Evolutionary conservation across 2,329 filamentous ascomycete genomes (phyloP).

Genomic region (Microdochium trichocladiopsis): DNA sequence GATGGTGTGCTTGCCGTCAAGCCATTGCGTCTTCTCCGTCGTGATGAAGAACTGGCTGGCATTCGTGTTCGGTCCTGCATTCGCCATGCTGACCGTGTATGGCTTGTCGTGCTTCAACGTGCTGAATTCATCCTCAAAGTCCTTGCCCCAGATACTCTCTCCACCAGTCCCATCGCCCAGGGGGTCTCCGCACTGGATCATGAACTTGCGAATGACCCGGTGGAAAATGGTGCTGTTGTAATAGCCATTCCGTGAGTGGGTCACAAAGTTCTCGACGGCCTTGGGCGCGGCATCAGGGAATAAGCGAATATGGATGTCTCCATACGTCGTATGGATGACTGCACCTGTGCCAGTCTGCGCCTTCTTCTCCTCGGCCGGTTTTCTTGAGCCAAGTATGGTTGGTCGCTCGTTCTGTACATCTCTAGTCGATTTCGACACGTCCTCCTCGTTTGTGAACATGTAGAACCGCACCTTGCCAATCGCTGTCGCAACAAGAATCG

Average conservation of each 20-base stretch:
- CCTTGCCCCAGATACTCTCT: constrained; percentile 86
- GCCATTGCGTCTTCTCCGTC: constrained; percentile 92
- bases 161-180: constrained; percentile 84
- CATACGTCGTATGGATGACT: constrained; percentile 84
- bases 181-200: constrained; percentile 87
- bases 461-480: constrained; percentile 90
- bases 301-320: constrained; percentile 87
- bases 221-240: constrained; percentile 99
- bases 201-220: constrained; percentile 94
- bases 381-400: constrained; percentile 52
- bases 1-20: constrained; percentile 93
- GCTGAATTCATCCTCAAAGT: constrained; percentile 92
- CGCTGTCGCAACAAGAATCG: constrained; percentile 78
- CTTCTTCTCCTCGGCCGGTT: constrained; percentile 50
- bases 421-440: constrained; percentile 73
- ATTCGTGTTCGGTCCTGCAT: constrained; percentile 91
- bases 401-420: constrained; percentile 96
- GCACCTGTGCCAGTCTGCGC: constrained; percentile 72
- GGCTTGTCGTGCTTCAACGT: constrained; percentile 89
- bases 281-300: constrained; percentile 92
- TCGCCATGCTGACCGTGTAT: constrained; percentile 96
- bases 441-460: constrained; percentile 91
- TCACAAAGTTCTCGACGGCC: constrained; percentile 95
- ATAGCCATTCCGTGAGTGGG: constrained; percentile 81
- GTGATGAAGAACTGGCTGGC: constrained; percentile 98